Evolutionary conservation across 2,329 filamentous ascomycete species (phyloP).

Genomic region (Colletotrichum sp.): DNA sequence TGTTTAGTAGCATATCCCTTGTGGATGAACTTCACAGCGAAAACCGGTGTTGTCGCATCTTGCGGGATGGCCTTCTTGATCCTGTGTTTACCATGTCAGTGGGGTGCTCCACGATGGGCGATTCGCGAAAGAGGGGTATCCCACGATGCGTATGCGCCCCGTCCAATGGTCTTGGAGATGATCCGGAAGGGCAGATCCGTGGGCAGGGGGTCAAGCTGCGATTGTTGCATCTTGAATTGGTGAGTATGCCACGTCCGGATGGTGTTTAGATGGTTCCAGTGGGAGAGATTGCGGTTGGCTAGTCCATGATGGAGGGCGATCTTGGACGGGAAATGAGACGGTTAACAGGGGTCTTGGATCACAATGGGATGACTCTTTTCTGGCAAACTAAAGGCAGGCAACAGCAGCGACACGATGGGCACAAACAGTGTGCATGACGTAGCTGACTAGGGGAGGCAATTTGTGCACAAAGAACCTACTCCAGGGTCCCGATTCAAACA

Average conservation of each 20-base stretch:
- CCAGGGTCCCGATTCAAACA: not conserved
- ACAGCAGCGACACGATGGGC: not conserved
- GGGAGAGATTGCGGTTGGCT: not conserved
- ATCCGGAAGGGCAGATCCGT: conserved; percentile 88
- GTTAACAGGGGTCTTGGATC: conserved; percentile 7
- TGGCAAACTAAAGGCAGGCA: not conserved
- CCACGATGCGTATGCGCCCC: conserved; percentile 96
- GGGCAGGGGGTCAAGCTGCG: conserved; percentile 88
- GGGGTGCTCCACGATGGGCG: not conserved
- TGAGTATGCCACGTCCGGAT: not conserved
- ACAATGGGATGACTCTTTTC: conserved; percentile 2
- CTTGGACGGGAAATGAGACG: conserved; percentile 9
- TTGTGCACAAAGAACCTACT: not conserved
- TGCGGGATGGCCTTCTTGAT: conserved; percentile 92
- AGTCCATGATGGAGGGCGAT: conserved; percentile 1
- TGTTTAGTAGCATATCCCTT: conserved; percentile 91
- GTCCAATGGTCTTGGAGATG: conserved; percentile 94
- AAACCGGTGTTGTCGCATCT: conserved; percentile 73
- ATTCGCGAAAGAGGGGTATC: conserved; percentile 21
- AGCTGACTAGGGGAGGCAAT: not conserved
- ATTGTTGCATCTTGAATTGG: conserved; percentile 63
- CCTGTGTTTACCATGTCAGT: conserved; percentile 46
- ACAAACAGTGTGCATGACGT: not conserved
- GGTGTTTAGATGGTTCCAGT: not conserved
- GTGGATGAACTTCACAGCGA: conserved; percentile 98